Base-by-base conservation (phyloP, 2,329 filamentous ascomycete genomes). In the Penicillium sp. region DNA sequence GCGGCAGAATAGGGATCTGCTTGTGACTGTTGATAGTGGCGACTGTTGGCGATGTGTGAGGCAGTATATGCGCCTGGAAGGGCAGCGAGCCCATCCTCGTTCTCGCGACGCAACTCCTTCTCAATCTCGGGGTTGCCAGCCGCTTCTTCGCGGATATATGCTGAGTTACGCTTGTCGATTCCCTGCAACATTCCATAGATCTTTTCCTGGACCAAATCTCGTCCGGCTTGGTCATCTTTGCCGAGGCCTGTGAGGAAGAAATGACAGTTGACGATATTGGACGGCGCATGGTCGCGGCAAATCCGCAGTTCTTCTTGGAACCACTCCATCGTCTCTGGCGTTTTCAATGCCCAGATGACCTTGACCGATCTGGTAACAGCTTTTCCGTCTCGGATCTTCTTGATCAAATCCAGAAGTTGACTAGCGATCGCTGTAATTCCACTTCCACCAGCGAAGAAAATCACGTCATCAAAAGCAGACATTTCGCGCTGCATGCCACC, bases 281-380 rank as follows among this genome's bases (percentile, higher is more conserved):
- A 89, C 1, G 93, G 93, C 8, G 93, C 92, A 43, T 86, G 88
- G 71, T 97, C 90, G 63, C 91, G 84, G 74, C 93, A 96, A 64
- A 97, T 96, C 41, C 91, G 84, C 52, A 97, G 80, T 71, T 97
- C 93, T 73, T 97, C 92, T 59, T 90, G 89, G 80, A 97, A 97
- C 93, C 93, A 97, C 68, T 97, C 91, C 86, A 97, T 91, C 1
- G 91, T 90, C 71, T 97, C 93, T 12, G 94, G 85, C 49, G 89
- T 85, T 73, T 94, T 96, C 60, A 97, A 78, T 4, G 92, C 86
- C 93, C 93, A 97, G n/a, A 97, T 84, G 1, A 97, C 90, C 13
- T 94, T 88, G 4, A 97, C 88, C 58, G 88, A 90, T 69, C 89
- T 90, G 2, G 92, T 97, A 37, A 96, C 90, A 27, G 93, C 92